Evolutionary conservation across 2,329 filamentous ascomycete genomes (phyloP), one percentile per base, ranked within the genome.

Genomic region (Lizonia empirigonia): DNA sequence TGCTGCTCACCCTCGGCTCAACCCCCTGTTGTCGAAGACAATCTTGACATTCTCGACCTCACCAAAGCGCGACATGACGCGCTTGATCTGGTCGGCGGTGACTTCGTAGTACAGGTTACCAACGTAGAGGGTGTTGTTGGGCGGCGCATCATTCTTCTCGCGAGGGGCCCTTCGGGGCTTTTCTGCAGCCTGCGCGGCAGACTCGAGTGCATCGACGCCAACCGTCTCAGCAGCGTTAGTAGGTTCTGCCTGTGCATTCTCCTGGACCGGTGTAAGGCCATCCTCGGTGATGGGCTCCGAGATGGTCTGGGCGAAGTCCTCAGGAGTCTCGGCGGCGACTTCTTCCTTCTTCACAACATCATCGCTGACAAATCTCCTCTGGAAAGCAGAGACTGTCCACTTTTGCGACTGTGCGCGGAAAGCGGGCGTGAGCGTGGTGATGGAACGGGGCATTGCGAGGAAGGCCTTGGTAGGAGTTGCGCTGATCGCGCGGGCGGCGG

Each of bases 51-150:
- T 76, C 37, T 76, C 65, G 51, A 90, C 74, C 9, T 75, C 71
- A 39, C 86, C 81, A 74, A 84, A 86, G 38, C 80, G 77, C 54
- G 75, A 69, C 67, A 89, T 86, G 36, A 85, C 80, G 41, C 80
- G 77, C 61, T 79, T 76, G 37, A 91, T 63, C 58, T 87, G 81
- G 23, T 82, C 78, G 5, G 82, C 79, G 5, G 80, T 85, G 48
- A 87, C 80, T 66, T 90, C 86, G 68, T 85, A 90, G 69, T 84
- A 85, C 36, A 90, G 74, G 71, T 90, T 90, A 53, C 85, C 86
- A 56, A 90, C 67, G 63, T 87, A 90, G 50, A 90, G 62, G 7
- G 77, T 81, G 8, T 58, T 70, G 56, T 61, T 65, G 7, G 66
- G 69, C 10, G 37, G 7, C 10, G 55, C 42, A 16, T 52, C 42